Evolutionary conservation across 805 yeast genomes (phyloP), one percentile per base, ranked within the genome.

Genomic region (Yamadazyma sp.): DNA sequence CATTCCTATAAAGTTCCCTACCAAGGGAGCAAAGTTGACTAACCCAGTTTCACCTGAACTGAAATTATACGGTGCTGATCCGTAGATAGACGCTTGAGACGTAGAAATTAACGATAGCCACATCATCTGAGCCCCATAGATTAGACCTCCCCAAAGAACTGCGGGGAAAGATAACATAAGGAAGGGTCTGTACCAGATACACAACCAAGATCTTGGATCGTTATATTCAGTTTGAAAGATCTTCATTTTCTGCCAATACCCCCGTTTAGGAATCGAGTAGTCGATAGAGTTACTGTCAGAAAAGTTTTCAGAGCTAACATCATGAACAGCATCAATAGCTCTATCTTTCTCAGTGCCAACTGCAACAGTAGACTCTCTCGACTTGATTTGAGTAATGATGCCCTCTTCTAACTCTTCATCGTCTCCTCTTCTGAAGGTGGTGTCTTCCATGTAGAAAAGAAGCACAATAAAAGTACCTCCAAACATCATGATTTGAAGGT

Each of bases 81-180:
- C 42, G 41, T 60, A 69, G 20, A 70, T 55, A 32, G 57, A 59
- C 1, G 74, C 60, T 48, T 70, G 73, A 1, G 77, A 68, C 18
- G 67, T 63, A 11, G 63, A 59, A 35, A 71, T 52, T 25, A 71
- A 55, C 1, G 75, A 62, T n/a, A 70, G 52, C 75, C 75, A 71
- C 75, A 70, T 67, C 59, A 71, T 69, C 45, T 69, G 75, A 9
- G 70, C 64, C 6, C 76, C 77, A 41, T 72, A 71, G 17, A 67
- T 60, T 12, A 71, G 35, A 7, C 77, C 75, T 28, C 71, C 67
- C 71, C 71, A 71, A 10, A 70, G 47, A 20, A 71, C 57, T 5
- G 72, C 70, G 3, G 78, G 77, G 29, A 71, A 60, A 6, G 49
- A 53, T 32, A 51, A 49, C 44, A 51, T 47, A 20, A 55, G 46